phyloP scores from a whole-genome alignment of 495 filamentous ascomycete genomes.

The Thozetella sp. region DNA sequence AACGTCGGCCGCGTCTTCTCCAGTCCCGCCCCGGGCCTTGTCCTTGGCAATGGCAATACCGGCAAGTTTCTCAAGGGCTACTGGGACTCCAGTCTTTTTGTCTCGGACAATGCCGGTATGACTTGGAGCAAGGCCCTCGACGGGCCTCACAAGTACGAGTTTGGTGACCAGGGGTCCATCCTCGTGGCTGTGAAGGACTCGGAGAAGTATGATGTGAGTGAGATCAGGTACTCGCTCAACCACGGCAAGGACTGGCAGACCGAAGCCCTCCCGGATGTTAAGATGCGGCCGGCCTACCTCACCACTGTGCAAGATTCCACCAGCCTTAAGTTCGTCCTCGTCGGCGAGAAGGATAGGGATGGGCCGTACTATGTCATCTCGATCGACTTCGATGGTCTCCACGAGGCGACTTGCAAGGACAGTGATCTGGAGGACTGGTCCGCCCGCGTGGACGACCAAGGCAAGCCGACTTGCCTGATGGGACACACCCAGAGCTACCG shows the following conservation, averaged over 20 bases:
- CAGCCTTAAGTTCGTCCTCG: conserved; percentile 83
- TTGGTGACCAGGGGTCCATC: conserved; percentile 88
- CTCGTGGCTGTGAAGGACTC: conserved; percentile 81
- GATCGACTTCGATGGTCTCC: conserved; percentile 80
- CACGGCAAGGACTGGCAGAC: conserved; percentile 82
- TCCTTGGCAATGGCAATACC: conserved; percentile 91
- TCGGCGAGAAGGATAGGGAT: conserved; percentile 50
- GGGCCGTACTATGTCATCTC: conserved; percentile 60
- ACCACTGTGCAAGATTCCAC: conserved; percentile 91
- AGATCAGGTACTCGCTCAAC: conserved; percentile 79
- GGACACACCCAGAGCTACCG: conserved; percentile 85
- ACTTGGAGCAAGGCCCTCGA: conserved; percentile 77
- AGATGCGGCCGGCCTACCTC: conserved; percentile 65
- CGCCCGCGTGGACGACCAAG: conserved; percentile 78
- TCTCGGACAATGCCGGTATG: conserved; percentile 88
- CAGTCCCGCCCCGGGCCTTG: conserved; percentile 86
- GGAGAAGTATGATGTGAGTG: conserved; percentile 49
- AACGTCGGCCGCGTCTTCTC: conserved; percentile 90
- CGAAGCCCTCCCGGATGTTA: conserved; percentile 61
- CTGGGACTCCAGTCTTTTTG: conserved; percentile 72
- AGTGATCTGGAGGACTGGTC: conserved; percentile 86
- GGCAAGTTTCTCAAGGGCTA: conserved; percentile 66
- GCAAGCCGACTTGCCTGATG: conserved; percentile 88
- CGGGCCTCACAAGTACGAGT: conserved; percentile 91
- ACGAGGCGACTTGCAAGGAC: conserved; percentile 78